Evolutionary conservation across 2,329 filamentous ascomycete species (phyloP).

Genomic region (Curvularia lunata): DNA sequence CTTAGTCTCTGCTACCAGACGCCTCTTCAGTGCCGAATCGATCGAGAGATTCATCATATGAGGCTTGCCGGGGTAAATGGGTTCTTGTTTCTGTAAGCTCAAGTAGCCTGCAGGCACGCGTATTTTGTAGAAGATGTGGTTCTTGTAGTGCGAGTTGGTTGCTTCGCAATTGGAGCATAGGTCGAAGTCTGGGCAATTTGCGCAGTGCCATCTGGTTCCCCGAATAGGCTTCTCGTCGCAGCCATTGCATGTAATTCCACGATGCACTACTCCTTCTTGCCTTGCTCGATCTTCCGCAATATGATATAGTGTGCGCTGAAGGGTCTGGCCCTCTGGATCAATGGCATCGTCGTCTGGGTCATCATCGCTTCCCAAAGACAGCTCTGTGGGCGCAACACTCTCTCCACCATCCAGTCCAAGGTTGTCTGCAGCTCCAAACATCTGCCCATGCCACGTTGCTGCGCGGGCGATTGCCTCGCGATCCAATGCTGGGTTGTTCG

Average conservation of each 20-base stretch:
- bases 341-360: conserved; percentile 51
- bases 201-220: conserved; percentile 90
- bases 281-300: conserved; percentile 93
- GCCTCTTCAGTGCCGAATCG: conserved; percentile 70
- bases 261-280: conserved; percentile 78
- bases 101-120: conserved; percentile 86
- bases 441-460: conserved; percentile 29
- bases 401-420: conserved; percentile 29
- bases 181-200: conserved; percentile 95
- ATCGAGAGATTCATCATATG: conserved; percentile 71
- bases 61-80: conserved; percentile 65
- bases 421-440: conserved; percentile 16
- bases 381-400: conserved; percentile 43
- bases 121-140: conserved; percentile 96
- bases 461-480: conserved; percentile 24
- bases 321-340: conserved; percentile 70
- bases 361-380: conserved; percentile 39
- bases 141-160: conserved; percentile 78
- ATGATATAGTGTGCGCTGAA: conserved; percentile 84
- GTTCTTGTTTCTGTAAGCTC: conserved; percentile 70
- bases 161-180: conserved; percentile 91
- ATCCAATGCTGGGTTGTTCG: conserved; percentile 12
- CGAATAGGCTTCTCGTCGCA: conserved; percentile 89
- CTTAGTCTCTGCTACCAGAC: conserved; percentile 55
- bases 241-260: conserved; percentile 89